A percentile compares a stretch with the other conserved stretches of the same genome.
Evolutionary conservation across 148 eudicot species (phyloP).

Genomic region (Euryodendron excelsum): DNA sequence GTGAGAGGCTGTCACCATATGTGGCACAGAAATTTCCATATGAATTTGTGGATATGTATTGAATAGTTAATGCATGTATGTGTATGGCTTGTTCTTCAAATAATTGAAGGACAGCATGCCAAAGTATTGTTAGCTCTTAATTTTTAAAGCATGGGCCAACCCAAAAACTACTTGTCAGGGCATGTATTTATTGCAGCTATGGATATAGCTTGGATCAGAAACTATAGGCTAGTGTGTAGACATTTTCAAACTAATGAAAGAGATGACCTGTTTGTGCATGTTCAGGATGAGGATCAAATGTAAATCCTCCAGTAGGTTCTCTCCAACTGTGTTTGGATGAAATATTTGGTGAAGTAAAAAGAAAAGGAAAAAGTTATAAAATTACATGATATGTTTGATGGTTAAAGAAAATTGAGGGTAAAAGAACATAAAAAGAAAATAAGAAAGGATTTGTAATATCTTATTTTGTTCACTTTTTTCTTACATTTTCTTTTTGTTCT

Average conservation of each 20-base stretch:
- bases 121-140: not conserved
- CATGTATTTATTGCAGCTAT: too few species aligned
- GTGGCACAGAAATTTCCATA: too few species aligned
- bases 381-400: too few species aligned
- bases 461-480: too few species aligned
- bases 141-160: constrained; percentile 7
- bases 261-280: not conserved
- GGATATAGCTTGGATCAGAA: not conserved
- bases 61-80: not conserved
- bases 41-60: not conserved
- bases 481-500: too few species aligned
- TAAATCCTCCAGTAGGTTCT: not conserved
- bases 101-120: not conserved
- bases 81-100: not conserved
- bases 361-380: too few species aligned
- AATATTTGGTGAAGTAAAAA: too few species aligned
- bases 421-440: too few species aligned
- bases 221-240: constrained; percentile 1
- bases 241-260: not conserved
- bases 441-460: too few species aligned
- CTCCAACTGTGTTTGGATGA: not conserved
- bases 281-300: not conserved
- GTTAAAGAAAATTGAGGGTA: too few species aligned
- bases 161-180: not conserved
- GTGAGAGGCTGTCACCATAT: not conserved